Base-by-base conservation (phyloP, 495 filamentous ascomycete genomes). In the Annulohypoxylon stygium region DNA sequence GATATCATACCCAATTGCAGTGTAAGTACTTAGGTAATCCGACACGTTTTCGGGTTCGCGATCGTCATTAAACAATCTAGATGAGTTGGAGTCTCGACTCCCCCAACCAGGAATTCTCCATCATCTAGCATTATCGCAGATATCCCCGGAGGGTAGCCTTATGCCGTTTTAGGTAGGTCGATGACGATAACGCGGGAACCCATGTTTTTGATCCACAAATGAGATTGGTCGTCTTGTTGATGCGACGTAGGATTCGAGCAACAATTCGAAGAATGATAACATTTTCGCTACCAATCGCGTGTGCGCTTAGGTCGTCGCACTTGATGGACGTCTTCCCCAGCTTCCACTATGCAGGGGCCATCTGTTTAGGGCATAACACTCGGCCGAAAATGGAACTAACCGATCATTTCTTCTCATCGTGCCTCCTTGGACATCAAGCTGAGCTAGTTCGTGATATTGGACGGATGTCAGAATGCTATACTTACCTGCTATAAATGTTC, bases 111-210 rank as follows among this genome's bases (percentile, higher is more conserved):
- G 45, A 33, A 25, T 2, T n/a, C 23, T 20, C 12, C 12, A 10
- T 18, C 30, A 18, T 33, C 25, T 23, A 34, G n/a, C 26, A 51
- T 7, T n/a, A 41, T 47, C 34, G 47, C 55, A 69, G 23, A 36
- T 34, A 34, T 47, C 16, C 8, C 34, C 45, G 6, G 37, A 58
- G 50, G 18, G 57, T 20, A 10, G n/a, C 37, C 39, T 12, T 47
- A 54, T 43, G 41, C 71, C 58, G 34, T 30, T 66, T 74, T 74
- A 70, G 71, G 71, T 65, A 74, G 71, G 71, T 74, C 39, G 43
- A 33, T 67, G 55, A 23, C 33, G 71, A 74, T 74, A 74, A 74
- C 54, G 50, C 41, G 8, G n/a, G n/a, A 18, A 14, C 43, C 5
- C 33, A 3, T 39, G 20, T 20, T 33, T n/a, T n/a, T 23, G 54